Evolutionary conservation across 176 grass and related monocot species (phyloP).

Genomic region (Leersia perrieri): DNA sequence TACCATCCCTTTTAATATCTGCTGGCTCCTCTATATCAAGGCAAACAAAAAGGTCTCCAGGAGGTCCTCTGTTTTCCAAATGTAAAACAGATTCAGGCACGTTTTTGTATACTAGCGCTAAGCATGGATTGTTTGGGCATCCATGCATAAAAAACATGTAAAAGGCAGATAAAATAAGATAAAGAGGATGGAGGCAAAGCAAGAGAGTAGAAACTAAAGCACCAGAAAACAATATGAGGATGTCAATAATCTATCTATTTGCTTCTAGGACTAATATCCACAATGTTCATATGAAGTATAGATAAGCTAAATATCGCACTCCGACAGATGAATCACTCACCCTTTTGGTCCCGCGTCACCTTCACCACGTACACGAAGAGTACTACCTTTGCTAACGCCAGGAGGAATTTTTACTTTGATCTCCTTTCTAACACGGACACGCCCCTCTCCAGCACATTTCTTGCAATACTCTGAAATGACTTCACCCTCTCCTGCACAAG

Average conservation of each 20-base stretch:
- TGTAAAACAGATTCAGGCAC: constrained; percentile 6
- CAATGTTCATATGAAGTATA: constrained; percentile 25
- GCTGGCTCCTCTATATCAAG: constrained; percentile 96
- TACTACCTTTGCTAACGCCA: constrained; percentile 97
- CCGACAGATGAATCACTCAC: constrained; percentile 46
- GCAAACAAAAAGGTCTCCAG: constrained; percentile 95
- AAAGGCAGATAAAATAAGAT: constrained; percentile 12
- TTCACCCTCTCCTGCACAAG: constrained; percentile 81
- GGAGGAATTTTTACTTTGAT: constrained; percentile 98
- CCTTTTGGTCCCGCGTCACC: constrained; percentile 98
- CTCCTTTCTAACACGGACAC: constrained; percentile 87
- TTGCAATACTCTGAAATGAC: constrained; percentile 88
- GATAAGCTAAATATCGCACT: constrained; percentile 16
- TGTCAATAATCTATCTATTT: constrained; percentile 3
- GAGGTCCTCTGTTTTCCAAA: constrained; percentile 63
- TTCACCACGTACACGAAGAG: constrained; percentile 96
- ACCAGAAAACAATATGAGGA: neutral
- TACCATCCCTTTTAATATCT: constrained; percentile 93
- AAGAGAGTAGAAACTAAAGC: neutral
- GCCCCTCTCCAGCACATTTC: constrained; percentile 90
- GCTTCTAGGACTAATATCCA: neutral
- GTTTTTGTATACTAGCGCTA: neutral
- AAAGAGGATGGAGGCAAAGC: constrained; percentile 17
- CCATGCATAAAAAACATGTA: neutral
- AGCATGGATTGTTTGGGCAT: constrained; percentile 9